A percentile compares a stretch with the other conserved stretches of the same genome.
phyloP scores from a whole-genome alignment of 371 early-diverging fungal genomes.

The Syncephalis plumigaleata region DNA sequence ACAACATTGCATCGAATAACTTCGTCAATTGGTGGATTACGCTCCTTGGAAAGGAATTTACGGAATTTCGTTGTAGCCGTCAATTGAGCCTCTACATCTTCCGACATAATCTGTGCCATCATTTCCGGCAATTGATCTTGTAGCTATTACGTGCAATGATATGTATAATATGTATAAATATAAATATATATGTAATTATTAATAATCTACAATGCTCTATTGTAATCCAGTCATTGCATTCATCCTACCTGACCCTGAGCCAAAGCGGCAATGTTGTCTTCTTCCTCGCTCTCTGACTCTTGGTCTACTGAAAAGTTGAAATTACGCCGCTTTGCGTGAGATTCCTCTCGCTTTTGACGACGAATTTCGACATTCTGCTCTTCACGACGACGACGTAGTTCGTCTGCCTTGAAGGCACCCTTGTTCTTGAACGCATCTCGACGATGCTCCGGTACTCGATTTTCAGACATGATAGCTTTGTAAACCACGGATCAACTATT shows the following conservation, averaged over 20 bases:
- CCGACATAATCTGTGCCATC: conserved; percentile 57
- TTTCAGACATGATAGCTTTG: not conserved
- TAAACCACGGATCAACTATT: no score
- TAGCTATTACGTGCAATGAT: conserved; percentile 12
- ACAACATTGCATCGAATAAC: conserved; percentile 91
- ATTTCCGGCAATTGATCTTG: conserved; percentile 48
- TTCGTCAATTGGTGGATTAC: conserved; percentile 95
- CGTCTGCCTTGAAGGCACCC: conserved; percentile 75
- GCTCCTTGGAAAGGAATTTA: conserved; percentile 93
- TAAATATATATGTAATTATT: not conserved
- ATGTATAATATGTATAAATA: not conserved
- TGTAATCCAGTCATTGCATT: not conserved
- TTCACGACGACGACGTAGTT: conserved; percentile 82
- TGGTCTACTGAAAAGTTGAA: conserved; percentile 28
- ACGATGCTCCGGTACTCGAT: conserved; percentile 26
- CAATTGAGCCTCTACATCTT: conserved; percentile 61
- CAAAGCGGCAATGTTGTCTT: conserved; percentile 24
- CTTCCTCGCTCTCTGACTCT: conserved; percentile 63
- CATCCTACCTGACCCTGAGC: not conserved
- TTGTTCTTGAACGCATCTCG: conserved; percentile 70
- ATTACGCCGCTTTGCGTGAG: conserved; percentile 83
- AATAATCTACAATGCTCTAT: no score
- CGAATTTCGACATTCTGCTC: conserved; percentile 89
- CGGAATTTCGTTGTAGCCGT: conserved; percentile 86
- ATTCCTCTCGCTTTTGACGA: conserved; percentile 91